Conservation (phyloP, 495 filamentous ascomycete genomes). For the Aspergillus wentii region DNA sequence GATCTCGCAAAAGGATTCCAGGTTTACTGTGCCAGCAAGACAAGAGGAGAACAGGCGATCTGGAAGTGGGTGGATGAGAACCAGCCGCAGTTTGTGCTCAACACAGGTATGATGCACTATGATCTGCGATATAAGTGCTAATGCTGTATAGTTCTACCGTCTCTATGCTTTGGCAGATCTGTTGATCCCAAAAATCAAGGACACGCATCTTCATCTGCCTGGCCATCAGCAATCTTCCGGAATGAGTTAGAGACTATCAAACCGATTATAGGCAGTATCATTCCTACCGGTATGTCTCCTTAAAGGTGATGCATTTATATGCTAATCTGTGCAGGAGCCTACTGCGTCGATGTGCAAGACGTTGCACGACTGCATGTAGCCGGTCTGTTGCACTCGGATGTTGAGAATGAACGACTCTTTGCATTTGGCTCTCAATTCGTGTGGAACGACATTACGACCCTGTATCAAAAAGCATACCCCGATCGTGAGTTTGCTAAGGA, state of each 20-base stretch:
- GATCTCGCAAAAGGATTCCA: slow-evolving; percentile 3
- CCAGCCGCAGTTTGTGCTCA: slow-evolving; percentile 42
- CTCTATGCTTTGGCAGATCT: slow-evolving; percentile 5
- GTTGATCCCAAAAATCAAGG: background rate
- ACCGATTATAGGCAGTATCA: background rate
- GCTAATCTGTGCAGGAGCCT: slow-evolving; percentile 14
- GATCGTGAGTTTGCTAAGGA: background rate
- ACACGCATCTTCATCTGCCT: background rate
- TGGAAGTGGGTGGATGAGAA: slow-evolving; percentile 47
- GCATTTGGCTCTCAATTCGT: slow-evolving; percentile 28
- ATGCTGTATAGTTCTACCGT: slow-evolving; percentile 39
- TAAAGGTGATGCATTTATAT: background rate
- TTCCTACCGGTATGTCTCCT: background rate
- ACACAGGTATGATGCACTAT: slow-evolving; percentile 20
- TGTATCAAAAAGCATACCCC: background rate
- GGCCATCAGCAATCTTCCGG: background rate
- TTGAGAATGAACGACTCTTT: slow-evolving; percentile 25
- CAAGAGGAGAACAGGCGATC: slow-evolving; percentile 40
- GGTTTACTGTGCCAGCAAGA: slow-evolving; percentile 49
- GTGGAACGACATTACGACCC: background rate
- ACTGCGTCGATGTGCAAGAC: slow-evolving; percentile 40
- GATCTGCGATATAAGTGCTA: too few relatives aligned
- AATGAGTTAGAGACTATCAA: background rate
- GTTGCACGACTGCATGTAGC: slow-evolving; percentile 40
- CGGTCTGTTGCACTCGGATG: slow-evolving; percentile 31